phyloP scores from a whole-genome alignment of 2,329 filamentous ascomycete genomes.

The Alternaria novae-zelandiae region DNA sequence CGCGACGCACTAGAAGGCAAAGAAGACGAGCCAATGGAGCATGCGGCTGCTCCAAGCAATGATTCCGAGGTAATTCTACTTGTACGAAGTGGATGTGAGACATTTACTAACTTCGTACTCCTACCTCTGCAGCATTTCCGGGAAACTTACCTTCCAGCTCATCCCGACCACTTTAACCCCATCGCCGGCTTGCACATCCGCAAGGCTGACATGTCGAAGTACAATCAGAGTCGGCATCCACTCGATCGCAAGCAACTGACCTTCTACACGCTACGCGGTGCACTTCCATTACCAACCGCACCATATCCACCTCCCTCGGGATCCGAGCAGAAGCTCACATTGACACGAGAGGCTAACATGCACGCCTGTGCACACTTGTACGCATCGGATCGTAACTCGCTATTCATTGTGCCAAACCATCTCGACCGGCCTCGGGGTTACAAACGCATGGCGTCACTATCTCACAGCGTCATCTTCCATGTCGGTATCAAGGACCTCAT shows the following conservation, averaged over 20 bases:
- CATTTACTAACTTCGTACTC: neutral
- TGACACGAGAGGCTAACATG: constrained; percentile 53
- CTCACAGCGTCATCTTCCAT: constrained; percentile 45
- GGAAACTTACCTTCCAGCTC: constrained; percentile 36
- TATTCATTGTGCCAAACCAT: constrained; percentile 60
- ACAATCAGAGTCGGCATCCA: constrained; percentile 50
- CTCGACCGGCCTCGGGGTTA: constrained; percentile 31
- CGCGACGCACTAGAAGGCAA: constrained; percentile 41
- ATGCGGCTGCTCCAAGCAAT: constrained; percentile 24
- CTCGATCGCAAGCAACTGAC: constrained; percentile 46
- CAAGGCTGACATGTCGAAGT: constrained; percentile 60
- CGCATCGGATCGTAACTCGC: constrained; percentile 62
- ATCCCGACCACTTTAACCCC: constrained; percentile 48
- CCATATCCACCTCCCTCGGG: constrained; percentile 23
- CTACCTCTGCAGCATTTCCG: constrained; percentile 21
- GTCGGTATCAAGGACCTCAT: constrained; percentile 34
- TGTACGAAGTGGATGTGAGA: neutral
- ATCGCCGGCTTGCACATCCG: constrained; percentile 56
- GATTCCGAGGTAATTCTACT: constrained; percentile 19
- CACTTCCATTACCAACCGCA: constrained; percentile 38
- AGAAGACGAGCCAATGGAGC: constrained; percentile 37
- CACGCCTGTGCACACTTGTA: constrained; percentile 65
- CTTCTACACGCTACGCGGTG: constrained; percentile 42
- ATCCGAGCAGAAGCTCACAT: neutral
- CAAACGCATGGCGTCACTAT: constrained; percentile 40